phyloP scores from a whole-genome alignment of 176 grass and related monocot genomes.

The Tillandsia fasciculata region DNA sequence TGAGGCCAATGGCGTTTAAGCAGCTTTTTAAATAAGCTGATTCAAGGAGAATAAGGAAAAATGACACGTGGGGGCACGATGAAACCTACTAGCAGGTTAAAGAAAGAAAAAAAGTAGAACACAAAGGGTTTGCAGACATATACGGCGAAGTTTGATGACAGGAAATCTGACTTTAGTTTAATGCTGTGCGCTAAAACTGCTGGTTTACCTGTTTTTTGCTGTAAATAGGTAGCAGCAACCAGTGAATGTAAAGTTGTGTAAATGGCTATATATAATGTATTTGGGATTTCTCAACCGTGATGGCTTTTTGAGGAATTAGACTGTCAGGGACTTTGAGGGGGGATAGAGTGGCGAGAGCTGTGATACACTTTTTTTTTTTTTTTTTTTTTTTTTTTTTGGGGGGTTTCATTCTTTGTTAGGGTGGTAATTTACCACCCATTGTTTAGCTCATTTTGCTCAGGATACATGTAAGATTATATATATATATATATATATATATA shows the following conservation, averaged over 20 bases:
- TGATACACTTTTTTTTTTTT: slow-evolving; percentile 28
- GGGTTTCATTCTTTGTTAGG: slow-evolving; percentile 66
- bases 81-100: background rate
- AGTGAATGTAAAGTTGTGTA: slow-evolving; percentile 19
- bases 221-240: slow-evolving; percentile 22
- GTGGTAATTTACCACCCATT: slow-evolving; percentile 68
- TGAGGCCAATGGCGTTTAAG: background rate
- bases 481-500: background rate
- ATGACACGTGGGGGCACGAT: background rate
- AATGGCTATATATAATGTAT: slow-evolving; percentile 13
- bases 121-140: background rate
- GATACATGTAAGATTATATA: background rate
- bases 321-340: slow-evolving; percentile 23
- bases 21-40: background rate
- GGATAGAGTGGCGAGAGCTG: slow-evolving; percentile 21
- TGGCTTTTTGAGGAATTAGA: slow-evolving; percentile 22
- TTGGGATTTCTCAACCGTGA: slow-evolving; percentile 7
- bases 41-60: background rate
- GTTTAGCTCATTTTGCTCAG: background rate
- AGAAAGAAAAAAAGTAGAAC: background rate
- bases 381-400: slow-evolving; percentile 24
- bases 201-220: slow-evolving; percentile 30
- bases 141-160: background rate
- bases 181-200: background rate
- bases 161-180: background rate